A percentile compares a stretch with the other conserved stretches of the same genome.
phyloP scores from a whole-genome alignment of 345 rosid genomes.

The Aurinia saxatilis region DNA sequence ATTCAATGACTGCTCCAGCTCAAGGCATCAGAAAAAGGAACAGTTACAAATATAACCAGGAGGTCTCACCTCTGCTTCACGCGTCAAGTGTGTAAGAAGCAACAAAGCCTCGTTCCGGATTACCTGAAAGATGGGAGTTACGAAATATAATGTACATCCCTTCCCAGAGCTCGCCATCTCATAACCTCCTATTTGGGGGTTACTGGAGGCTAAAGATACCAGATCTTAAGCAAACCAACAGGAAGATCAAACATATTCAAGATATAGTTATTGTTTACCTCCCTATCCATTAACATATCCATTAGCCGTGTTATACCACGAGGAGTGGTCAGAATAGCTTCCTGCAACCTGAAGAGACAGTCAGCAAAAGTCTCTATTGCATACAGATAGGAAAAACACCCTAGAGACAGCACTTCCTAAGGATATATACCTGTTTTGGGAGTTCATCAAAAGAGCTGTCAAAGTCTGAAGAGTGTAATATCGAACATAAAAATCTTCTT shows the following conservation, averaged over 20 bases:
- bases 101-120: constrained; percentile 92
- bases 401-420: neutral
- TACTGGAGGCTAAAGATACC: neutral
- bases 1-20: neutral
- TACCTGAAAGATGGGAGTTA: constrained; percentile 40
- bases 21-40: neutral
- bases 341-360: constrained; percentile 87
- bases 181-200: constrained; percentile 10
- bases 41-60: constrained; percentile 13
- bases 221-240: neutral
- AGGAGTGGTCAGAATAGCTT: constrained; percentile 92
- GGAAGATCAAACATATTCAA: neutral
- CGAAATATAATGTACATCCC: neutral
- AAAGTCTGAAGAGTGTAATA: constrained; percentile 92
- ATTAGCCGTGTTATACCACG: constrained; percentile 95
- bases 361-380: constrained; percentile 32
- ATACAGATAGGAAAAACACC: constrained; percentile 9
- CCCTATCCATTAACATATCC: constrained; percentile 99
- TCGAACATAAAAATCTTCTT: constrained; percentile 94
- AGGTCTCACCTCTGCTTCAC: constrained; percentile 82
- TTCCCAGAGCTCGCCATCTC: constrained; percentile 1
- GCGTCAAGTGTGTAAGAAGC: constrained; percentile 90
- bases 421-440: constrained; percentile 68
- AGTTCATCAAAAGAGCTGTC: constrained; percentile 90
- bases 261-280: constrained; percentile 40